Percentiles rank a stretch among this genome's conserved stretches.
Evolutionary conservation across 192 early-diverging fungal genomes (phyloP).

Genomic region (Thamnidium elegans): DNA sequence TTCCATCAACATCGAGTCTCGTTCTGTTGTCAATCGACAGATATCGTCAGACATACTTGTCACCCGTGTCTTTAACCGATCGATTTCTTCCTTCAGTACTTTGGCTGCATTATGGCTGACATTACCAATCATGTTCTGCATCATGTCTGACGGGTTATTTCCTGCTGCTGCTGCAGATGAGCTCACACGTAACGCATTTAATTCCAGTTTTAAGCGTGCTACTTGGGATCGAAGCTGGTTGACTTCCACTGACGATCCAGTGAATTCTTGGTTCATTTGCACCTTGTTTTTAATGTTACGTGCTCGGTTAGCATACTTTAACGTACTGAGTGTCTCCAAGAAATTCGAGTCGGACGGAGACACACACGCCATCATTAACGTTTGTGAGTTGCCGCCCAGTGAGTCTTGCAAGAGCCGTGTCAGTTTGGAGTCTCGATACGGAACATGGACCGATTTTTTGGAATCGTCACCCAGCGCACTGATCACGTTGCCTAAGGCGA

Average conservation of each 20-base stretch:
- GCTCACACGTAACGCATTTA: conserved; percentile 13
- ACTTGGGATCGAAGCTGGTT: conserved; percentile 51
- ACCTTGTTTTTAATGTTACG: conserved; percentile 91
- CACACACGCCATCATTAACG: conserved; percentile 95
- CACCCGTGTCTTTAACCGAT: conserved; percentile 43
- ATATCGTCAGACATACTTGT: conserved; percentile 39
- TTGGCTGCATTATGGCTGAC: background rate
- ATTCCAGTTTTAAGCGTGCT: conserved; percentile 46
- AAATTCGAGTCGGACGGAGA: conserved; percentile 81
- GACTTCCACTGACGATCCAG: conserved; percentile 45
- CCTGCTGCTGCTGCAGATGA: background rate
- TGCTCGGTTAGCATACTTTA: conserved; percentile 94
- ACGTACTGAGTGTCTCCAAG: conserved; percentile 89
- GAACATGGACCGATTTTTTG: conserved; percentile 69
- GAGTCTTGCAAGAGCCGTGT: conserved; percentile 96
- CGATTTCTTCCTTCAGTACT: conserved; percentile 29
- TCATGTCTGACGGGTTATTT: background rate
- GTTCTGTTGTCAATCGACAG: conserved; percentile 37
- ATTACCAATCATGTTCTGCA: background rate
- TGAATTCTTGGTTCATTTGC: conserved; percentile 48
- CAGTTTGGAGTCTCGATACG: conserved; percentile 96
- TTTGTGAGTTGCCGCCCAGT: conserved; percentile 91
- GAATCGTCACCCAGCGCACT: conserved; percentile 81
- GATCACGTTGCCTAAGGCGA: conserved; percentile 97
- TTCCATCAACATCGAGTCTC: conserved; percentile 50